Percentiles rank a stretch among this genome's conserved stretches.
These are phyloP conservation scores for Microsporum audouinii DNA, from an alignment of 2,329 filamentous ascomycete species.

Conservation along the genomic window DNA sequence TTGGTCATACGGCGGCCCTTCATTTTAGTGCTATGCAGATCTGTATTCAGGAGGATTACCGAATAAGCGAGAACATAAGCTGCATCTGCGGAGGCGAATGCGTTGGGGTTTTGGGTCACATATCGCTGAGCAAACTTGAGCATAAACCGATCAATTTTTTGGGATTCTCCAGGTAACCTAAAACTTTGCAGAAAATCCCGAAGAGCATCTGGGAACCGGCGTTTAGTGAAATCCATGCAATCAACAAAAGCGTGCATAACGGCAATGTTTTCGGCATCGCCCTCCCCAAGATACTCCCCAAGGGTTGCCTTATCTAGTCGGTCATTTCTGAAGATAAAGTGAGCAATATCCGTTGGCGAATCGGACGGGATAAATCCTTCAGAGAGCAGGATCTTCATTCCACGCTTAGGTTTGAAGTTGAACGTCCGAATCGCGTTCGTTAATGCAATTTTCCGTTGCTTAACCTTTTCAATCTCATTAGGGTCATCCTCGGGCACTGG, in stretches of 20 bases:
- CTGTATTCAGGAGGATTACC: conserved; percentile 91
- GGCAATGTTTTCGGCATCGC: conserved; percentile 82
- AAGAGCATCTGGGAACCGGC: conserved; percentile 82
- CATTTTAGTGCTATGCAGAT: conserved; percentile 84
- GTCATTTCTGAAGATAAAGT: conserved; percentile 70
- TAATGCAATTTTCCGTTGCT: conserved; percentile 84
- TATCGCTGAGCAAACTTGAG: conserved; percentile 97
- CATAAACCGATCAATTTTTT: conserved; percentile 99
- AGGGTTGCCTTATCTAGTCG: conserved; percentile 82
- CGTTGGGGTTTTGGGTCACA: conserved; percentile 86
- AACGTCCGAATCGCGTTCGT: conserved; percentile 82
- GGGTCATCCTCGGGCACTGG: conserved; percentile 77
- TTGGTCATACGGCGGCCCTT: conserved; percentile 76
- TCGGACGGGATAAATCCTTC: conserved; percentile 81
- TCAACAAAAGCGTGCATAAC: conserved; percentile 99
- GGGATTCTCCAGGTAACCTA: conserved; percentile 85
- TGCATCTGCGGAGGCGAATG: conserved; percentile 95
- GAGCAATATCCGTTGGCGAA: conserved; percentile 67
- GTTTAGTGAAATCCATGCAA: conserved; percentile 82
- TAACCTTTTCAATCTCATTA: conserved; percentile 84
- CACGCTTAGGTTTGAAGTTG: conserved; percentile 95
- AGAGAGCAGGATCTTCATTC: conserved; percentile 69
- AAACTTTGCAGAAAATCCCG: conserved; percentile 90
- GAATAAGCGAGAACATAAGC: conserved; percentile 94
- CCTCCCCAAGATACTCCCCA: conserved; percentile 89